phyloP scores from a whole-genome alignment of 139 green algal species.

The Choricystis sp. region DNA sequence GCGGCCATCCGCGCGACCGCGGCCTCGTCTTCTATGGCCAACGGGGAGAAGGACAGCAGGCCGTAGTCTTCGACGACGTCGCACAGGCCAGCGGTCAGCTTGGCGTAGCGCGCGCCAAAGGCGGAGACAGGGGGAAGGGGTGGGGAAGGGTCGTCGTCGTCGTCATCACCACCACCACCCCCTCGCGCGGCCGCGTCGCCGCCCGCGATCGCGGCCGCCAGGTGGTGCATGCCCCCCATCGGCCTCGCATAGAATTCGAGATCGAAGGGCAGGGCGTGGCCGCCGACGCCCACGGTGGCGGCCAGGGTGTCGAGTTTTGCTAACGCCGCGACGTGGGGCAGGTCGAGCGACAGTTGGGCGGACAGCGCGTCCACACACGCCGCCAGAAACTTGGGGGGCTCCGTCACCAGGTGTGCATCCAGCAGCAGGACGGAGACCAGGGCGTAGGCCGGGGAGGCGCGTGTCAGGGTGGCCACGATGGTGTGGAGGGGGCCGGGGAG shows the following conservation, averaged over 20 bases:
- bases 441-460: slow-evolving; percentile 13
- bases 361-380: slow-evolving; percentile 54
- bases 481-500: slow-evolving; percentile 4
- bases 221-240: background rate
- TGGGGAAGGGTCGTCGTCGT: no score
- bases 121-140: background rate
- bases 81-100: background rate
- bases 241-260: background rate
- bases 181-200: background rate
- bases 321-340: slow-evolving; percentile 67
- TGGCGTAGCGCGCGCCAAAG: background rate
- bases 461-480: slow-evolving; percentile 18
- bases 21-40: slow-evolving; percentile 65
- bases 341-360: slow-evolving; percentile 63
- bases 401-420: slow-evolving; percentile 53
- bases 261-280: background rate
- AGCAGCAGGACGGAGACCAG: slow-evolving; percentile 61
- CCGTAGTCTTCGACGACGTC: slow-evolving; percentile 72
- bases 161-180: no score
- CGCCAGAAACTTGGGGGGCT: slow-evolving; percentile 62
- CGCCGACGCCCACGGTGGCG: no score
- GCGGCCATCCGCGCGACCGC: slow-evolving; percentile 34
- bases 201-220: background rate
- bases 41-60: slow-evolving; percentile 65
- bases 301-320: slow-evolving; percentile 31